These are phyloP conservation scores for Phytophthora cactorum DNA, from an alignment of 352 stramenopile genomes.

Conservation along the genomic window DNA sequence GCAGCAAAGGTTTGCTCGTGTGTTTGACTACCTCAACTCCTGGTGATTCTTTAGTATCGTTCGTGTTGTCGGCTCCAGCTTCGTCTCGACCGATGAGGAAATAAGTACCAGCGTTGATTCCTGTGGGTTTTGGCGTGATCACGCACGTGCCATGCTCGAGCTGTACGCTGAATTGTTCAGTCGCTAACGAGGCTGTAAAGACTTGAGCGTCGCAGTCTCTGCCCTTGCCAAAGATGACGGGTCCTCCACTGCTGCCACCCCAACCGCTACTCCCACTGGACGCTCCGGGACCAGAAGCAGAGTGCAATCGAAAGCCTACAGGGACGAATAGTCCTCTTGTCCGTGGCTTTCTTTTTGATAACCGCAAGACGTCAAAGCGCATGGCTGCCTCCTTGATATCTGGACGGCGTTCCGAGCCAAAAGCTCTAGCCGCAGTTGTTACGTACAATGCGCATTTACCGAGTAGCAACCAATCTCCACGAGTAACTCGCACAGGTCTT, in stretches of 20 bases:
- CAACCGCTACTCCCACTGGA: conserved; percentile 32
- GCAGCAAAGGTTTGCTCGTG: conserved; percentile 75
- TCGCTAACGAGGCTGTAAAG: conserved; percentile 56
- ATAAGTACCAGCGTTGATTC: conserved; percentile 76
- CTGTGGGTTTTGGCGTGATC: conserved; percentile 58
- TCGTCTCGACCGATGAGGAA: conserved; percentile 68
- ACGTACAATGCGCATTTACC: conserved; percentile 61
- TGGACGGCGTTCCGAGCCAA: conserved; percentile 58
- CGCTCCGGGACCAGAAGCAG: conserved; percentile 33
- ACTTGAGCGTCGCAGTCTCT: conserved; percentile 63
- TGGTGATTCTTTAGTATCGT: background rate
- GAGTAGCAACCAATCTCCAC: conserved; percentile 67
- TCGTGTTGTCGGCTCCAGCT: background rate
- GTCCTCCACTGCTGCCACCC: conserved; percentile 36
- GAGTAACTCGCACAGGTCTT: conserved; percentile 50
- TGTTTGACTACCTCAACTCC: conserved; percentile 53
- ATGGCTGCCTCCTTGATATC: conserved; percentile 76
- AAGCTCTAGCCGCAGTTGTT: conserved; percentile 53
- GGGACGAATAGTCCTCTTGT: conserved; percentile 54
- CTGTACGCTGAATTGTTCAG: conserved; percentile 74
- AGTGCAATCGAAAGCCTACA: conserved; percentile 58
- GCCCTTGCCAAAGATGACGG: conserved; percentile 68
- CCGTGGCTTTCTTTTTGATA: conserved; percentile 67
- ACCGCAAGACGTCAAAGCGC: conserved; percentile 63
- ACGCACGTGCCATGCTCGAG: conserved; percentile 64